Percentiles rank a stretch among this genome's conserved stretches.
Evolutionary conservation across 2,329 filamentous ascomycete genomes (phyloP).

Genomic region (Phaeomoniella chlamydospora): DNA sequence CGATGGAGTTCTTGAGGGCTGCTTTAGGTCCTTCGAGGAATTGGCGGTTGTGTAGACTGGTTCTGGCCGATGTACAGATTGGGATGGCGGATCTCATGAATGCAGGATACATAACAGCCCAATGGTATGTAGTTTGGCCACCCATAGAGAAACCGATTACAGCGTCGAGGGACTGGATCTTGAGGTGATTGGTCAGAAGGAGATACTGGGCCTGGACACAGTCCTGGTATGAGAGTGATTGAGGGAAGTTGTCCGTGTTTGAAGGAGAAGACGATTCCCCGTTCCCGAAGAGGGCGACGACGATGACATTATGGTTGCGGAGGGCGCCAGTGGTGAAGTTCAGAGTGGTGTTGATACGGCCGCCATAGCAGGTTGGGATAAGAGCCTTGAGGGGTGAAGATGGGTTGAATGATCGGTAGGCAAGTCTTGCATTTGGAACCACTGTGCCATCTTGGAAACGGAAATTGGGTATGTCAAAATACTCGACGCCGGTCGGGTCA

Average conservation of each 20-base stretch:
- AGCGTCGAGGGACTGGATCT: conserved; percentile 20
- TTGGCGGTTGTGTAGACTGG: conserved; percentile 31
- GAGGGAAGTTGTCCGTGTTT: conserved; percentile 26
- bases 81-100: conserved; percentile 24
- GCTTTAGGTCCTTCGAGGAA: conserved; percentile 32
- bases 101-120: conserved; percentile 28
- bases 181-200: conserved; percentile 22
- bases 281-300: conserved; percentile 32
- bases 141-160: conserved; percentile 37
- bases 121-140: conserved; percentile 33
- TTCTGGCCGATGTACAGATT: conserved; percentile 31
- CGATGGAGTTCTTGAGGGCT: conserved; percentile 23
- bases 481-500: conserved; percentile 15
- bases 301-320: conserved; percentile 26
- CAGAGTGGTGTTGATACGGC: conserved; percentile 33
- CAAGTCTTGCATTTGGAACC: conserved; percentile 16
- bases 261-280: conserved; percentile 33
- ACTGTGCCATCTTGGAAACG: conserved; percentile 21
- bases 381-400: conserved; percentile 23
- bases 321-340: conserved; percentile 30
- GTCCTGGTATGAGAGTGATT: conserved; percentile 25
- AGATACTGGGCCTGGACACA: conserved; percentile 26
- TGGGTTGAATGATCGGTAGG: conserved; percentile 29
- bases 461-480: conserved; percentile 21
- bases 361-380: conserved; percentile 41